A percentile compares a stretch with the other conserved stretches of the same genome.
Evolutionary conservation across 495 filamentous ascomycete species (phyloP).

Genomic region (Penicillium chermesinum): DNA sequence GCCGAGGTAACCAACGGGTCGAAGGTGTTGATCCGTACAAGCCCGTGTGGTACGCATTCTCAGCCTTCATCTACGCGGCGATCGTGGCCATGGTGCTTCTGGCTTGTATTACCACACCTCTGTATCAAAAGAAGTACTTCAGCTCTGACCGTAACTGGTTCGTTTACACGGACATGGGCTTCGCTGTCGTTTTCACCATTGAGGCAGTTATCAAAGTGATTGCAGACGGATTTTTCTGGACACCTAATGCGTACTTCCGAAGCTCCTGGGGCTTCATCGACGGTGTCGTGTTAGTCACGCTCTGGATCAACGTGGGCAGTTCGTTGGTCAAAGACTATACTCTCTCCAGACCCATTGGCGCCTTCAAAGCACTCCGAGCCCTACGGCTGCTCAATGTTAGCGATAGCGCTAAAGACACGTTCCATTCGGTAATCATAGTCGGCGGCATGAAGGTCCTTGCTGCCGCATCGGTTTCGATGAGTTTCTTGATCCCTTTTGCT

Average conservation of each 20-base stretch:
- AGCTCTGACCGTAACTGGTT: slow-evolving; percentile 83
- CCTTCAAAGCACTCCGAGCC: slow-evolving; percentile 97
- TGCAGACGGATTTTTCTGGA: slow-evolving; percentile 95
- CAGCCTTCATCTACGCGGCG: slow-evolving; percentile 85
- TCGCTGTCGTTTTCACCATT: slow-evolving; percentile 79
- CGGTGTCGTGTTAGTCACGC: slow-evolving; percentile 82
- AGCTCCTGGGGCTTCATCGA: slow-evolving; percentile 98
- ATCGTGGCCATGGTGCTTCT: slow-evolving; percentile 97
- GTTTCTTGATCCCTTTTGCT: slow-evolving; percentile 91
- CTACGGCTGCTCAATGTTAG: slow-evolving; percentile 90
- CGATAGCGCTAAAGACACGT: slow-evolving; percentile 91
- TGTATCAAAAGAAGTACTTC: slow-evolving; percentile 87
- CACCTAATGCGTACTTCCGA: slow-evolving; percentile 94
- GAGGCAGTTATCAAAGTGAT: slow-evolving; percentile 92
- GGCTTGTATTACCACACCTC: slow-evolving; percentile 88
- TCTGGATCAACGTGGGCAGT: slow-evolving; percentile 92
- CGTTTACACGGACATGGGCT: slow-evolving; percentile 82
- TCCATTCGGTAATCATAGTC: slow-evolving; percentile 91
- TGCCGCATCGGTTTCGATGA: slow-evolving; percentile 86
- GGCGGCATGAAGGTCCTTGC: slow-evolving; percentile 88
- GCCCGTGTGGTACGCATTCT: slow-evolving; percentile 86
- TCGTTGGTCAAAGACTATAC: slow-evolving; percentile 71
- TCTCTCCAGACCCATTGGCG: slow-evolving; percentile 84
- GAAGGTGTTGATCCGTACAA: slow-evolving; percentile 84
- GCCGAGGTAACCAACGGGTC: slow-evolving; percentile 76